Percentiles rank a stretch among this genome's conserved stretches.
Conservation (phyloP, 2,329 filamentous ascomycete species). For the Zasmidium angulare region DNA sequence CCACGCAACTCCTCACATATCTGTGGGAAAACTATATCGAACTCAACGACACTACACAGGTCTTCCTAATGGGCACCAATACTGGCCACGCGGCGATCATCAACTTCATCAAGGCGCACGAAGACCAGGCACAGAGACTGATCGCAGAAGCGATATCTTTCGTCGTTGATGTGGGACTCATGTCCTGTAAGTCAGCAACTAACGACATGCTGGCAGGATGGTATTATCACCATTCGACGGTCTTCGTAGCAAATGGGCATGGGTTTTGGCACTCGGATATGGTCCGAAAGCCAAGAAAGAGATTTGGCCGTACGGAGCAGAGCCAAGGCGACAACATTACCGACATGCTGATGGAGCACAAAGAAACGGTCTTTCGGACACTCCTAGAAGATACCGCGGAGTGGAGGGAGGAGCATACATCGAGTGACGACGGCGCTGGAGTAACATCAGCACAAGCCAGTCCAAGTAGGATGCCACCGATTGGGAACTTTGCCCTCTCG, state of each 20-base stretch:
- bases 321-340: constrained; percentile 50
- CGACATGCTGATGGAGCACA: constrained; percentile 58
- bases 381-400: constrained; percentile 45
- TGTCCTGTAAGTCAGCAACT: constrained; percentile 63
- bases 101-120: constrained; percentile 68
- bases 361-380: constrained; percentile 49
- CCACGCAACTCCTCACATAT: constrained; percentile 75
- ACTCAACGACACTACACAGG: constrained; percentile 65
- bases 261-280: constrained; percentile 69
- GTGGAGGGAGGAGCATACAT: constrained; percentile 26
- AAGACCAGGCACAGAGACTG: constrained; percentile 64
- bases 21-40: constrained; percentile 98
- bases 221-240: constrained; percentile 79
- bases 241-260: constrained; percentile 76
- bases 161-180: constrained; percentile 70
- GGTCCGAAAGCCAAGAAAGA: constrained; percentile 55
- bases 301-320: constrained; percentile 55
- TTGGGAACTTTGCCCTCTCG: constrained; percentile 10
- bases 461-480: constrained; percentile 1
- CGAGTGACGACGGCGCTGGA: constrained; percentile 3
- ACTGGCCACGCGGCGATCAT: constrained; percentile 83
- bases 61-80: constrained; percentile 88
- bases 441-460: not conserved
- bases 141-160: constrained; percentile 78
- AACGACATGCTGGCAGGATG: constrained; percentile 78